Base-by-base conservation (phyloP, 805 yeast genomes). In the Candida piceae region DNA sequence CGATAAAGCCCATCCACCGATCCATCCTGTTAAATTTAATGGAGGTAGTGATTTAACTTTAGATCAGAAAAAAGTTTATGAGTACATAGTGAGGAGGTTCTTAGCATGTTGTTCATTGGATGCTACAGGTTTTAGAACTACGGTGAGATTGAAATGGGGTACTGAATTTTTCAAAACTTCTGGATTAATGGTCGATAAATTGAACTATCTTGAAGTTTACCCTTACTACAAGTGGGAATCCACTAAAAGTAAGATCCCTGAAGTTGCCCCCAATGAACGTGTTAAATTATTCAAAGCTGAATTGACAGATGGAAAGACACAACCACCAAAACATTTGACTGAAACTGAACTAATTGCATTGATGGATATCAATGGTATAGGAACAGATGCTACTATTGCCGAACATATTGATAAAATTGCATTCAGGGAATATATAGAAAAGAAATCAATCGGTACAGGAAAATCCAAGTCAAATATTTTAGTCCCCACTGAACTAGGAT, bases 311-410 rank as follows among this genome's bases (percentile, higher is more conserved):
- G 96, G 97, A 0, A 71, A 72, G 38, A 93, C 98, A 0, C 54
- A 80, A 0, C 79, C 97, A 1, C 98, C 99, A 0, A 60, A 64
- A 20, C 82, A 78, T 36, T 72, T 93, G 69, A 90, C 97, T 0
- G 99, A 93, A 58, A 72, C 96, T 0, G 98, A 90, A 54, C 68
- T 93, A 16, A 87, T 93, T 61, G 81, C 86, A 8, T 64, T 93
- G 32, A 93, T 93, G 99, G 97, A 94, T 64, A 84, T 79, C 9
- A 93, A 93, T 58, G 97, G 97, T 0, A 93, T 93, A 31, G 99
- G 99, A 3, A 93, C 99, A 0, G 99, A 93, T 65, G 99, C 99
- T 1, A 93, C 99, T 0, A 94, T 93, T 60, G 98, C 97, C 0
- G 98, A 93, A 29, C 99, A 93, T 60, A 93, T 93, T 26, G 88